Evolutionary conservation across 2,329 filamentous ascomycete species (phyloP), one percentile per base, ranked within the genome.

Genomic region (Rasamsonia emersonii): DNA sequence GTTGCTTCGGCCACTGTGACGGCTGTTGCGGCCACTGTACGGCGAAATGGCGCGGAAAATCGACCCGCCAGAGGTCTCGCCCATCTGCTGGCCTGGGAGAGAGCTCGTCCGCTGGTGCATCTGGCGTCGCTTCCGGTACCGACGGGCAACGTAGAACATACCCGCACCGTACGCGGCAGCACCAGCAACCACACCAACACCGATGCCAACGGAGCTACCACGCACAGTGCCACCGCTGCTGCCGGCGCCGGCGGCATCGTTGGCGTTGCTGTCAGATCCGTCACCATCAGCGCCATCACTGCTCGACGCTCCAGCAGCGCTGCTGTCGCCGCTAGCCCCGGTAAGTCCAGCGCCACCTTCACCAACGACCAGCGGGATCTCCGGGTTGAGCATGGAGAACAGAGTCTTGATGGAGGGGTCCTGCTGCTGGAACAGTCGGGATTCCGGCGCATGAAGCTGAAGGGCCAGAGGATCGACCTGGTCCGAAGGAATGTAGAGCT

Each of bases 111-210:
- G 82, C 50, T 78, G 74, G 63, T 93, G 84, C 30, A 76, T 67
- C 54, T 82, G 75, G 62, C 77, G 81, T 71, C 82, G 86, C 65
- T 82, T 80, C 70, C 88, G 85, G 72, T 94, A 94, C 38, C 88
- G 76, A 40, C 86, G 79, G 30, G 88, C 88, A 44, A 94, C 77
- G 50, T 91, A 79, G 66, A 94, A 89, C 88, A 95, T 94, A 56
- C 85, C 86, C 9, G 82, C 84, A 51, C 86, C 88, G 46, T 94
- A 94, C n/a, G 86, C 79, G 30, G 79, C 82, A 24, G 84, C 85
- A 50, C 86, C 79, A 25, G 75, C 73, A 18, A 88, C 75, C 16
- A 84, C 81, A 48, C 84, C 85, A 14, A 85, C 70, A 35, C 81
- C 84, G 49, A 94, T 82, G 50, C 62, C 74, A 42, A 66, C 75